These are phyloP conservation scores for Metschnikowia kunwiensis DNA, from an alignment of 805 yeast genomes.

Conservation along the genomic window DNA sequence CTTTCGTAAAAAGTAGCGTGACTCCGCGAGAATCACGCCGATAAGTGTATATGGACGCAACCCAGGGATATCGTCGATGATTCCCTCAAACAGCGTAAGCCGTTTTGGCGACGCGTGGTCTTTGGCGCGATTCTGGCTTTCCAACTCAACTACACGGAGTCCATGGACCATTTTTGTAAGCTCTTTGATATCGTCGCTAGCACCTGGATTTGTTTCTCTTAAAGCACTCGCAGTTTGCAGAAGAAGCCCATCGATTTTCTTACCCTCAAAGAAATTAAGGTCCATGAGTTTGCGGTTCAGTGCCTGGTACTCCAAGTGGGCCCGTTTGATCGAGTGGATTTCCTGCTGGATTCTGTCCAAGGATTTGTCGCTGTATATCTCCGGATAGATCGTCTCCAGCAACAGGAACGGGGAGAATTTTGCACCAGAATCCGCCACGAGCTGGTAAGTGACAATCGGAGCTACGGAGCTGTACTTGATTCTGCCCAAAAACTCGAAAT, in stretches of 20 bases:
- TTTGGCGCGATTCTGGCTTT: constrained; percentile 21
- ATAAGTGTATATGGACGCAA: constrained; percentile 26
- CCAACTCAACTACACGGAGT: constrained; percentile 22
- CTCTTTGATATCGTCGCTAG: constrained; percentile 21
- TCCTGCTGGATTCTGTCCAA: constrained; percentile 19
- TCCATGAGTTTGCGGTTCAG: constrained; percentile 29
- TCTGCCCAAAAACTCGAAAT: constrained; percentile 27
- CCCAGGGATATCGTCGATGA: constrained; percentile 8
- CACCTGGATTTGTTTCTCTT: constrained; percentile 16
- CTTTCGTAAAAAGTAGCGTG: constrained; percentile 22
- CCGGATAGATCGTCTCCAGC: constrained; percentile 35
- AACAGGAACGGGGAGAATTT: constrained; percentile 22
- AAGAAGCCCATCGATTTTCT: constrained; percentile 29
- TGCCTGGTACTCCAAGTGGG: constrained; percentile 19
- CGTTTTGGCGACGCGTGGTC: constrained; percentile 12
- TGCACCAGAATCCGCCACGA: constrained; percentile 27
- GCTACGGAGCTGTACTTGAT: constrained; percentile 29
- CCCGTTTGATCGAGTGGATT: constrained; percentile 19
- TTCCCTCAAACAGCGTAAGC: constrained; percentile 9
- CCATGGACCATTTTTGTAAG: constrained; percentile 21
- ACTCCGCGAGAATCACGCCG: constrained; percentile 32
- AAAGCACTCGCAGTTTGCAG: constrained; percentile 22
- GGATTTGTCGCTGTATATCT: constrained; percentile 28
- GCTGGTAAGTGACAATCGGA: constrained; percentile 30
- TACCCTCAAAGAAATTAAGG: constrained; percentile 39